Conservation (phyloP, 805 yeast species). For the Myxozyma neotropica region DNA sequence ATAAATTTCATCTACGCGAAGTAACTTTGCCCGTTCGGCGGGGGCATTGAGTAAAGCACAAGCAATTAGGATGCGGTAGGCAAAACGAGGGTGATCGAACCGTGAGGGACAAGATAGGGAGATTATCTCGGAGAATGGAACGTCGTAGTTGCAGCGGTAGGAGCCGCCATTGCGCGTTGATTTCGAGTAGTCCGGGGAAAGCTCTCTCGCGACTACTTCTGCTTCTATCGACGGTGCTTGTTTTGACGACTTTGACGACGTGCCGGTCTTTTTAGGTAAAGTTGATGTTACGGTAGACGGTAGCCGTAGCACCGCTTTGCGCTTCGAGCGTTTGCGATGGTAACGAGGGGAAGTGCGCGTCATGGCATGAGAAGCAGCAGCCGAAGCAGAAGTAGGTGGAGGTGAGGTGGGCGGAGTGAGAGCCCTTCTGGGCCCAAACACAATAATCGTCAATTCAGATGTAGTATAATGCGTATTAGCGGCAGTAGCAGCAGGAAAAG, state of each 20-base stretch:
- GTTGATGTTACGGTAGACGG: neutral
- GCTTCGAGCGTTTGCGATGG: neutral
- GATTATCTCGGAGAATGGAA: slow-evolving; percentile 3
- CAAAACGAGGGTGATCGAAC: slow-evolving; percentile 6
- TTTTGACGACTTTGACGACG: neutral
- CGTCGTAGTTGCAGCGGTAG: slow-evolving; percentile 13
- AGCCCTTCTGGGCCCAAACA: neutral
- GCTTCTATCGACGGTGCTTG: neutral
- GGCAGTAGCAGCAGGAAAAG: neutral
- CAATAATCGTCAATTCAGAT: neutral
- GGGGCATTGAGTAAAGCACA: slow-evolving; percentile 18
- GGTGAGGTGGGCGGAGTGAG: neutral
- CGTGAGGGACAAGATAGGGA: neutral
- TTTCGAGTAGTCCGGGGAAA: neutral
- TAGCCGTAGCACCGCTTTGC: too few species aligned
- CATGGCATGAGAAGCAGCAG: neutral
- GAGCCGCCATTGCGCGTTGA: slow-evolving; percentile 19
- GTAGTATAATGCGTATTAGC: neutral
- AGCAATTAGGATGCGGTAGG: slow-evolving; percentile 15
- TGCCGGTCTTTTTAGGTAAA: neutral
- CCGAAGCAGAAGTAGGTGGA: neutral
- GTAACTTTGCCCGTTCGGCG: neutral
- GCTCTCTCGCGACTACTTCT: too few species aligned
- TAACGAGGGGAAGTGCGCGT: neutral
- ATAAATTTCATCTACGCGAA: slow-evolving; percentile 18